phyloP scores from a whole-genome alignment of 83 land plant species.

The Diphasiastrum complanatum region DNA sequence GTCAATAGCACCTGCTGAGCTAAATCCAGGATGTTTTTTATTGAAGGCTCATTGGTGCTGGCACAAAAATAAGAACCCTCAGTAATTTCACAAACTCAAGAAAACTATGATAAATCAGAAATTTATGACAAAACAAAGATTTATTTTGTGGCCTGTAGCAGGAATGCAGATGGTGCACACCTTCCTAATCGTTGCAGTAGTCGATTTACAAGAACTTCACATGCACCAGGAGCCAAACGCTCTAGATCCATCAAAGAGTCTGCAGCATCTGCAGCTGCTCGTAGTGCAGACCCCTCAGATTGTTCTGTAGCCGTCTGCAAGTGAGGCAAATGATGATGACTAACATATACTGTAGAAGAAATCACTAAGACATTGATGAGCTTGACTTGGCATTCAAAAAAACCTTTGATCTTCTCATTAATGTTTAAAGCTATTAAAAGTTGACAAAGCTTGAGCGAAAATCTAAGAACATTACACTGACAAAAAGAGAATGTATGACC shows the following conservation, averaged over 20 bases:
- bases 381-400: too few species aligned
- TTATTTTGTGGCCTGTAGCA: neutral
- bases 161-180: conserved; percentile 22
- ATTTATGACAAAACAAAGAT: neutral
- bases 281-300: conserved; percentile 55
- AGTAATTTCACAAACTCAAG: neutral
- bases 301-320: conserved; percentile 73
- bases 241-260: conserved; percentile 70
- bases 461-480: too few species aligned
- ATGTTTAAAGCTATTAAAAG: too few species aligned
- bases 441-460: too few species aligned
- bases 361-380: too few species aligned
- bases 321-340: too few species aligned
- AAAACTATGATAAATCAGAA: neutral
- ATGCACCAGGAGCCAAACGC: conserved; percentile 69
- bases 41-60: conserved; percentile 74
- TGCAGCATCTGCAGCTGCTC: conserved; percentile 58
- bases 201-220: conserved; percentile 69
- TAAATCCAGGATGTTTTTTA: conserved; percentile 65
- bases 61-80: neutral
- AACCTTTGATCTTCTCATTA: too few species aligned
- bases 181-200: conserved; percentile 72
- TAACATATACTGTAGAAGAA: too few species aligned
- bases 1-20: conserved; percentile 30
- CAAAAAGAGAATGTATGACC: too few species aligned